These are phyloP conservation scores for Pochonia chlamydosporia DNA, from an alignment of 2,329 filamentous ascomycete species.

Conservation along the genomic window DNA sequence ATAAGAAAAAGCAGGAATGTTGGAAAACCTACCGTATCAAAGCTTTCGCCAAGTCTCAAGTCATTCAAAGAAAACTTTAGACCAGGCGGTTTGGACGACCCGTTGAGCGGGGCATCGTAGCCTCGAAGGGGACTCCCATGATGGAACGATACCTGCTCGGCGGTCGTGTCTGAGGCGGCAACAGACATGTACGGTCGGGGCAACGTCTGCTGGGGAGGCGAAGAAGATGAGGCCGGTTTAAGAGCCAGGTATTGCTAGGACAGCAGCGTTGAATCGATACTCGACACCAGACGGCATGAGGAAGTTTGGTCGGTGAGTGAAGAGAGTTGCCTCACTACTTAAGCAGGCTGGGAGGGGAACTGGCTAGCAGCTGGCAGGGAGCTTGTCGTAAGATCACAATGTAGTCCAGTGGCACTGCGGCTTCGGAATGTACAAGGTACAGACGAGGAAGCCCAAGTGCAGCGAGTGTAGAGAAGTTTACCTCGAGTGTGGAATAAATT, in stretches of 20 bases:
- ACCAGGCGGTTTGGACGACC: neutral
- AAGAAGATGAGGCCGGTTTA: neutral
- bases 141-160: neutral
- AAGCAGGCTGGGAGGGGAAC: too few species aligned
- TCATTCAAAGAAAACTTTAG: slow-evolving; percentile 8
- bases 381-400: too few species aligned
- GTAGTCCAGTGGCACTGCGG: too few species aligned
- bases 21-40: slow-evolving; percentile 8
- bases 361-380: too few species aligned
- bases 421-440: too few species aligned
- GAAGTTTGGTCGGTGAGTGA: neutral
- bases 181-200: slow-evolving; percentile 7
- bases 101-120: slow-evolving; percentile 3
- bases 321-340: neutral
- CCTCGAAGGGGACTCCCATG: slow-evolving; percentile 2
- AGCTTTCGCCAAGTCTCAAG: slow-evolving; percentile 8
- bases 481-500: too few species aligned
- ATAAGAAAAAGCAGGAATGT: neutral
- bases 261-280: neutral
- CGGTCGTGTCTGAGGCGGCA: slow-evolving; percentile 4
- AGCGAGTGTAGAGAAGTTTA: too few species aligned
- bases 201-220: neutral
- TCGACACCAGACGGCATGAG: neutral
- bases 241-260: neutral
- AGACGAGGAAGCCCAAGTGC: too few species aligned